phyloP scores from a whole-genome alignment of 495 filamentous ascomycete genomes.

The Penicillium subrubescens region DNA sequence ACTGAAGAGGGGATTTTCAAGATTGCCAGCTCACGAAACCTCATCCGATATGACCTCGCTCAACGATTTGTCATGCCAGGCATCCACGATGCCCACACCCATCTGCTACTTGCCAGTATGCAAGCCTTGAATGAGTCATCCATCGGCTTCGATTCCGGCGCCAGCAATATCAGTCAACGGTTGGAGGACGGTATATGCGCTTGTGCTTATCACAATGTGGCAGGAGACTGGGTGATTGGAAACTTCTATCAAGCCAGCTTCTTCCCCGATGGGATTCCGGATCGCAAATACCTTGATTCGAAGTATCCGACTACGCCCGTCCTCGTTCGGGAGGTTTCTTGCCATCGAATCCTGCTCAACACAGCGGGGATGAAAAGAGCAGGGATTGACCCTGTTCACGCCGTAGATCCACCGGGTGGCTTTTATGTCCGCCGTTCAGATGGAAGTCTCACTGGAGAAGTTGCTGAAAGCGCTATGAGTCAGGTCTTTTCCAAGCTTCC shows the following conservation, averaged over 20 bases:
- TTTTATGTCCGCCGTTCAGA: neutral
- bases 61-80: neutral
- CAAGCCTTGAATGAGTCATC: neutral
- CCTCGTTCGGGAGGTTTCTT: neutral
- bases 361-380: neutral
- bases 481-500: neutral
- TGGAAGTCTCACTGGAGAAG: neutral
- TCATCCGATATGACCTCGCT: neutral
- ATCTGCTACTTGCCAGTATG: neutral
- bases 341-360: neutral
- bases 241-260: conserved; percentile 5
- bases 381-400: neutral
- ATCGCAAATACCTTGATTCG: neutral
- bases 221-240: conserved; percentile 1
- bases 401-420: neutral
- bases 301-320: neutral
- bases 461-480: neutral
- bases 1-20: neutral
- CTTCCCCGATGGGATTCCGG: neutral
- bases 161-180: neutral
- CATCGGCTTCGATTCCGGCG: neutral
- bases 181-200: neutral
- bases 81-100: neutral
- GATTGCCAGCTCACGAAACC: neutral
- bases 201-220: neutral